Evolutionary conservation across 2,329 filamentous ascomycete species (phyloP).

Genomic region (Claviceps purpurea): DNA sequence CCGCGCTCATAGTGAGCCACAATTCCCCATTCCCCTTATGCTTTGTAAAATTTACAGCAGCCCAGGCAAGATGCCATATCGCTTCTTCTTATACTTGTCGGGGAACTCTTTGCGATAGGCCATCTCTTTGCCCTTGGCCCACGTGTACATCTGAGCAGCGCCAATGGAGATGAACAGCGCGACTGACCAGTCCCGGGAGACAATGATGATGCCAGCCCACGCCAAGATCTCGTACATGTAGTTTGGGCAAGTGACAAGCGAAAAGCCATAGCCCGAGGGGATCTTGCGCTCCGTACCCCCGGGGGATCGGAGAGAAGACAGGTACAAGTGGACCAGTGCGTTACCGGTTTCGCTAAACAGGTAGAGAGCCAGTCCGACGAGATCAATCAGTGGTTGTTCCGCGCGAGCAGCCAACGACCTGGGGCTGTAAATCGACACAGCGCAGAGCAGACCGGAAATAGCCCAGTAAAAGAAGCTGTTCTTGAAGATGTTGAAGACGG

Average conservation of each 20-base stretch:
- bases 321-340: conserved; percentile 63
- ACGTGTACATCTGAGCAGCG: conserved; percentile 65
- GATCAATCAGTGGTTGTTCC: conserved; percentile 38
- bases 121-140: conserved; percentile 86
- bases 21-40: neutral
- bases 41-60: conserved; percentile 40
- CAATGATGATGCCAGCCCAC: conserved; percentile 71
- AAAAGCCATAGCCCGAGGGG: conserved; percentile 73
- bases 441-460: conserved; percentile 65
- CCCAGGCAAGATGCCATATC: conserved; percentile 67
- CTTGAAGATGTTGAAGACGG: conserved; percentile 77
- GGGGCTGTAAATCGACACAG: conserved; percentile 75
- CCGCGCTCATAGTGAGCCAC: neutral
- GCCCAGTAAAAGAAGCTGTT: conserved; percentile 94
- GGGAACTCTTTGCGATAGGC: conserved; percentile 84
- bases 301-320: conserved; percentile 61
- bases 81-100: conserved; percentile 92
- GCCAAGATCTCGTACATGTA: conserved; percentile 87
- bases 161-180: conserved; percentile 64
- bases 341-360: conserved; percentile 70
- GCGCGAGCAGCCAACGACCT: conserved; percentile 50
- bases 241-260: conserved; percentile 85
- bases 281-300: conserved; percentile 83
- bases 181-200: conserved; percentile 68
- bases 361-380: conserved; percentile 58